Percentiles rank a stretch among this genome's conserved stretches.
These are phyloP conservation scores for Beauveria caledonica DNA, from an alignment of 2,329 filamentous ascomycete species.

Conservation along the genomic window DNA sequence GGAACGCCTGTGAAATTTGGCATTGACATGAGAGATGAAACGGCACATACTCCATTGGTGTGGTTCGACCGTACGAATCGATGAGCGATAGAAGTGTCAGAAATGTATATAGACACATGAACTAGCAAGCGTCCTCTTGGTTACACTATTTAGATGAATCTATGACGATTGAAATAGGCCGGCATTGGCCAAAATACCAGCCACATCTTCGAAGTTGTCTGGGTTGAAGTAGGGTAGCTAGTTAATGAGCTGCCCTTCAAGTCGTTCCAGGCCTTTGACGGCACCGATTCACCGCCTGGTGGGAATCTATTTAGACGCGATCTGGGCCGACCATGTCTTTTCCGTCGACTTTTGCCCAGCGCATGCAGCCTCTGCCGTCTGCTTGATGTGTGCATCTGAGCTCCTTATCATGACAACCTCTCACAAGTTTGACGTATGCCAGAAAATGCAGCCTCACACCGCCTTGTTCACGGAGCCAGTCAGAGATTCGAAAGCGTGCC, in stretches of 20 bases:
- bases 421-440: slow-evolving; percentile 31
- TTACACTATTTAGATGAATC: no score
- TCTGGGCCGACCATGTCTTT: slow-evolving; percentile 35
- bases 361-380: slow-evolving; percentile 28
- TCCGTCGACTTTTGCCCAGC: slow-evolving; percentile 33
- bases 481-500: not conserved
- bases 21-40: slow-evolving; percentile 9
- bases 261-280: not conserved
- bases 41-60: slow-evolving; percentile 1
- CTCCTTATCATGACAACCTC: slow-evolving; percentile 41
- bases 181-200: not conserved
- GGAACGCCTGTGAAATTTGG: not conserved
- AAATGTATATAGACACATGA: not conserved
- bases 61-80: not conserved
- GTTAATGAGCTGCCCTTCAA: not conserved
- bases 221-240: not conserved
- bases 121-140: no score
- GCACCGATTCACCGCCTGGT: not conserved
- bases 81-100: not conserved
- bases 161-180: not conserved
- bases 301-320: slow-evolving; percentile 14
- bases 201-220: not conserved
- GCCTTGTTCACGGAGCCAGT: not conserved
- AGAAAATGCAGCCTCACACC: not conserved
- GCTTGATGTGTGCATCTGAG: slow-evolving; percentile 34